Evolutionary conservation across 1,284 basidiomycete species (phyloP).

Genomic region (Cutaneotrichosporon cutaneum): DNA sequence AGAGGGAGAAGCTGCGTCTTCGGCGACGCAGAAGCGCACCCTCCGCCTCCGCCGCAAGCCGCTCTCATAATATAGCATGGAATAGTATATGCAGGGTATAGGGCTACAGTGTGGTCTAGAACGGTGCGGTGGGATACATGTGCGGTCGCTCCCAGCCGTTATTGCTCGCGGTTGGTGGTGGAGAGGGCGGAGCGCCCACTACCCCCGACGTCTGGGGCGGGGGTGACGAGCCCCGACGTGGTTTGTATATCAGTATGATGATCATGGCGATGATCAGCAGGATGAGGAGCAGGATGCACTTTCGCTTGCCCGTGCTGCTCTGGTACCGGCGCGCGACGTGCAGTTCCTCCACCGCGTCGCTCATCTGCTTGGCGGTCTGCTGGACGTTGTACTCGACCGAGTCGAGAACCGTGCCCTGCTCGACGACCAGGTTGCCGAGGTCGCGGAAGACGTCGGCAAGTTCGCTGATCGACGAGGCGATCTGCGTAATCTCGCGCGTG

Average conservation of each 20-base stretch:
- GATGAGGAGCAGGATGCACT: constrained; percentile 87
- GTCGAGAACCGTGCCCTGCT: constrained; percentile 95
- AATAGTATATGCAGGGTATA: constrained; percentile 12
- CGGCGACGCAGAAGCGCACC: background rate
- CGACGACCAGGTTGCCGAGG: constrained; percentile 86
- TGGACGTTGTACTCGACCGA: constrained; percentile 98
- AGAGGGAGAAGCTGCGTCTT: background rate
- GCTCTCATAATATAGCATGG: background rate
- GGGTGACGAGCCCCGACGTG: constrained; percentile 21
- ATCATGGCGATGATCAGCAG: constrained; percentile 81
- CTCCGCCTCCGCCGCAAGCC: constrained; percentile 15
- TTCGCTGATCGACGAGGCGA: constrained; percentile 85
- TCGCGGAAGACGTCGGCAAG: constrained; percentile 97
- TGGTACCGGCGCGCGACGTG: constrained; percentile 85
- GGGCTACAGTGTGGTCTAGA: constrained; percentile 2
- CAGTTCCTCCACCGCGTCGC: constrained; percentile 82
- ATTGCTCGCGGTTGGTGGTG: background rate
- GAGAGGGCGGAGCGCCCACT: background rate
- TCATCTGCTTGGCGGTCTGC: constrained; percentile 75
- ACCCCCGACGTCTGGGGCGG: background rate
- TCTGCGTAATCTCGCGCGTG: constrained; percentile 77
- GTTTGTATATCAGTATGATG: constrained; percentile 54
- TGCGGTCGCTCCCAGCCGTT: background rate
- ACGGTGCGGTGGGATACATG: constrained; percentile 3
- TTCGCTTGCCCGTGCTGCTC: constrained; percentile 82